phyloP scores from a whole-genome alignment of 768 basidiomycete genomes.

The Rubroboletus satanas region DNA sequence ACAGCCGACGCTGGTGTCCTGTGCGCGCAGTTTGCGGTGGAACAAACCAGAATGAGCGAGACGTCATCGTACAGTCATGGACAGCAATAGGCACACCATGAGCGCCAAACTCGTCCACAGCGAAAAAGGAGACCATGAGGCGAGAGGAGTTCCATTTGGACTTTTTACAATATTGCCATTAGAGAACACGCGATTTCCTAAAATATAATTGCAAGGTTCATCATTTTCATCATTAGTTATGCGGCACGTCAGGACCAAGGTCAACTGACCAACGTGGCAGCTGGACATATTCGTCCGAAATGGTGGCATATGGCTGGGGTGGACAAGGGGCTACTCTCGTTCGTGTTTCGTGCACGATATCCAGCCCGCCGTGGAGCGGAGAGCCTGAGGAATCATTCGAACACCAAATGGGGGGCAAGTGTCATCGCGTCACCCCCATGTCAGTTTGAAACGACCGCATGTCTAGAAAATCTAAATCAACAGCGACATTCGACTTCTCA shows the following conservation, averaged over 20 bases:
- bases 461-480: slow-evolving; percentile 4
- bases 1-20: not conserved
- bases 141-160: not conserved
- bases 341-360: slow-evolving; percentile 22
- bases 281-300: slow-evolving; percentile 12
- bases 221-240: slow-evolving; percentile 9
- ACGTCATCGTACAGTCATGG: not conserved
- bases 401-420: slow-evolving; percentile 7
- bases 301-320: slow-evolving; percentile 2
- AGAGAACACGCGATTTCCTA: slow-evolving; percentile 3
- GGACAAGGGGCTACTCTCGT: slow-evolving; percentile 6
- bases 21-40: not conserved
- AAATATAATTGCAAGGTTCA: slow-evolving; percentile 14
- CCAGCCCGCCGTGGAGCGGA: slow-evolving; percentile 19
- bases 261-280: slow-evolving; percentile 14
- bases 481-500: not conserved
- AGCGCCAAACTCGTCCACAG: not conserved
- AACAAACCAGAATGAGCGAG: not conserved
- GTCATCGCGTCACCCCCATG: slow-evolving; percentile 3
- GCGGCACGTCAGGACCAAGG: slow-evolving; percentile 5
- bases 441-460: slow-evolving; percentile 16
- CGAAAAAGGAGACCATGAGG: slow-evolving; percentile 16
- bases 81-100: not conserved
- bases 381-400: not conserved
- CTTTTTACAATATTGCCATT: slow-evolving; percentile 2